Percentiles rank a stretch among this genome's conserved stretches.
Evolutionary conservation across 306 rosid species (phyloP).

Genomic region (Neltuma alba): DNA sequence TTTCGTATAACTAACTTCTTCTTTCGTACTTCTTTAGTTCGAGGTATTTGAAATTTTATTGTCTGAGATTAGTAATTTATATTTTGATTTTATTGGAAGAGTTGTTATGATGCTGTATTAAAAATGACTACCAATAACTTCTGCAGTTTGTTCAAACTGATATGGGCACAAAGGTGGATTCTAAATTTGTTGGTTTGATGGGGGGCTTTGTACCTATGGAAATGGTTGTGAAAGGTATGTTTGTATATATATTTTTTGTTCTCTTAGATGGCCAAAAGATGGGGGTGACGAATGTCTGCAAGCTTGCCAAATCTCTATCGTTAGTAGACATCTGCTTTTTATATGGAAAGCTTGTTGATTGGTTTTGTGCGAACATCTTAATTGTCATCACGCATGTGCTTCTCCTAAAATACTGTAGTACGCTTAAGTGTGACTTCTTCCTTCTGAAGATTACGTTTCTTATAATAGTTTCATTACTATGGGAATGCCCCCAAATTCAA

Average conservation of each 20-base stretch:
- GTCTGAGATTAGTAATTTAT: background rate
- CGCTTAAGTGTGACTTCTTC: background rate
- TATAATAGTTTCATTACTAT: slow-evolving; percentile 4
- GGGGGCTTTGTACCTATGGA: slow-evolving; percentile 94
- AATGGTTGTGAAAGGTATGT: slow-evolving; percentile 80
- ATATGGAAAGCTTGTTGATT: slow-evolving; percentile 15
- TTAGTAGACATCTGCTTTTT: slow-evolving; percentile 19
- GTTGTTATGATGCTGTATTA: slow-evolving; percentile 18
- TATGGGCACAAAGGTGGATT: slow-evolving; percentile 41
- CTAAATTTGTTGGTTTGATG: slow-evolving; percentile 36
- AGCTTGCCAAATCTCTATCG: slow-evolving; percentile 27
- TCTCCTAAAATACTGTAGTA: background rate
- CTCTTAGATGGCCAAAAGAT: slow-evolving; percentile 26
- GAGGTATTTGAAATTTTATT: background rate
- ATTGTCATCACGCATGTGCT: slow-evolving; percentile 4
- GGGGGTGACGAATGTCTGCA: slow-evolving; percentile 3
- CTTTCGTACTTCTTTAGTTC: background rate
- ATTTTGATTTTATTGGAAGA: slow-evolving; percentile 16
- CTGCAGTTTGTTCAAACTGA: slow-evolving; percentile 92
- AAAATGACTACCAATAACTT: slow-evolving; percentile 11
- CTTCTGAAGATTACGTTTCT: slow-evolving; percentile 4
- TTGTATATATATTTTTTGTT: slow-evolving; percentile 23
- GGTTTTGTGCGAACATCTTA: slow-evolving; percentile 24
- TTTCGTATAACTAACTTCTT: background rate
- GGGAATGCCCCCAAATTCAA: slow-evolving; percentile 21